A percentile compares a stretch with the other conserved stretches of the same genome.
Evolutionary conservation across 805 yeast species (phyloP).

Genomic region (Lipomyces sp.): DNA sequence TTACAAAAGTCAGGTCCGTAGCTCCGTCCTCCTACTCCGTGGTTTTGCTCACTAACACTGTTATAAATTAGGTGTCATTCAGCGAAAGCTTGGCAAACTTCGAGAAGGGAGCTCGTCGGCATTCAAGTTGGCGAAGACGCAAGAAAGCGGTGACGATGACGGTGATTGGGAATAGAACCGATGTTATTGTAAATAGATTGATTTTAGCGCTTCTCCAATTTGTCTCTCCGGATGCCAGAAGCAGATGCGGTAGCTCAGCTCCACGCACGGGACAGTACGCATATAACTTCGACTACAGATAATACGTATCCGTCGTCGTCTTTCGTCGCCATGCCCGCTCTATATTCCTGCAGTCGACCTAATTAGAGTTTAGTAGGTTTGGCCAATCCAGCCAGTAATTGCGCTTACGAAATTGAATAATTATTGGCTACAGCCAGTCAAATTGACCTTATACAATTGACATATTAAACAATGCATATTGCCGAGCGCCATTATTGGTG

Average conservation of each 20-base stretch:
- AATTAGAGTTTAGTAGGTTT: no score
- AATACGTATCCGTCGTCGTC: no score
- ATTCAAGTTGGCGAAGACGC: not conserved
- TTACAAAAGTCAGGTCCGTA: slow-evolving; percentile 37
- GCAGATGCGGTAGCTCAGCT: not conserved
- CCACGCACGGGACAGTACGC: not conserved
- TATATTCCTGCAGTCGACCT: no score
- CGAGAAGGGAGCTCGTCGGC: slow-evolving; percentile 2
- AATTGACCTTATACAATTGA: no score
- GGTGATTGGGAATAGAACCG: slow-evolving; percentile 30
- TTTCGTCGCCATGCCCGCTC: no score
- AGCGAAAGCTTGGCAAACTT: slow-evolving; percentile 26
- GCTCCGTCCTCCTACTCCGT: not conserved
- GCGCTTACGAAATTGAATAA: no score
- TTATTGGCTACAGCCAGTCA: no score
- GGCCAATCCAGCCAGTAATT: no score
- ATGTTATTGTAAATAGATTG: not conserved
- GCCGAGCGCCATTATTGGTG: no score
- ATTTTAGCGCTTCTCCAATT: not conserved
- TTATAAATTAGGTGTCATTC: slow-evolving; percentile 23
- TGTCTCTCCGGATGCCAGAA: not conserved
- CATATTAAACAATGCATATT: no score
- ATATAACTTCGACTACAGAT: not conserved
- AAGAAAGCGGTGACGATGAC: slow-evolving; percentile 14
- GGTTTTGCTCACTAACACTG: not conserved